Percentiles rank a stretch among this genome's conserved stretches.
Conservation (phyloP, 495 filamentous ascomycete species). For the Neurospora sp. region DNA sequence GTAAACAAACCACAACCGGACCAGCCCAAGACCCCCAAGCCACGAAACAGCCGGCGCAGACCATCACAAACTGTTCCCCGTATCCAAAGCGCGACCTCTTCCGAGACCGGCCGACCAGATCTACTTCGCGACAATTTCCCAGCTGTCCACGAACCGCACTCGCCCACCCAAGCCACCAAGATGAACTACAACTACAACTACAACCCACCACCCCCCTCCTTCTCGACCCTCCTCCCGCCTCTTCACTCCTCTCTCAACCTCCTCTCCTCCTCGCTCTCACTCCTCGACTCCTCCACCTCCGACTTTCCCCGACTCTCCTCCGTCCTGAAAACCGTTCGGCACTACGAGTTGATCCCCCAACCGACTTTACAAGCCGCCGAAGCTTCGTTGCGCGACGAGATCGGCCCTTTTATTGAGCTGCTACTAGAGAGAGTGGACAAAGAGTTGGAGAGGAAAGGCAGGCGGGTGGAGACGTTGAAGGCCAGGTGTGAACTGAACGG, state of each 20-base stretch:
- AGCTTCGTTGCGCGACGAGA: constrained; percentile 39
- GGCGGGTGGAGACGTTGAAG: constrained; percentile 38
- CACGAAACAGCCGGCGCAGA: not conserved
- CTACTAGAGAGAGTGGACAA: constrained; percentile 40
- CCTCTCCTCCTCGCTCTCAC: constrained; percentile 30
- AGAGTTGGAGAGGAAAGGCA: constrained; percentile 34
- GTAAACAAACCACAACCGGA: not conserved
- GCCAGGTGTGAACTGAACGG: constrained; percentile 39
- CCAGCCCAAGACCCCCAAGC: not conserved
- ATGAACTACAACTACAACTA: not conserved
- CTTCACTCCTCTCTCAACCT: not conserved
- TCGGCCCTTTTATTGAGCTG: constrained; percentile 34
- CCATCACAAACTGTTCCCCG: not conserved
- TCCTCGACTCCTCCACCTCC: constrained; percentile 39
- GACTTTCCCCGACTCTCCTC: constrained; percentile 36
- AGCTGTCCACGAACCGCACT: not conserved
- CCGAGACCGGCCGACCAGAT: not conserved
- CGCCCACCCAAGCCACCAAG: not conserved
- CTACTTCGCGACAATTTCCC: not conserved
- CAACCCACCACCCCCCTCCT: not conserved
- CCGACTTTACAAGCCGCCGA: constrained; percentile 38
- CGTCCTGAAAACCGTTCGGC: constrained; percentile 41
- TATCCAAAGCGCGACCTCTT: not conserved
- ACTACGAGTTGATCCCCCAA: constrained; percentile 44
- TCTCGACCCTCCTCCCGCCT: not conserved